Conservation (phyloP, 1,284 basidiomycete species). For the Athelia sp. region DNA sequence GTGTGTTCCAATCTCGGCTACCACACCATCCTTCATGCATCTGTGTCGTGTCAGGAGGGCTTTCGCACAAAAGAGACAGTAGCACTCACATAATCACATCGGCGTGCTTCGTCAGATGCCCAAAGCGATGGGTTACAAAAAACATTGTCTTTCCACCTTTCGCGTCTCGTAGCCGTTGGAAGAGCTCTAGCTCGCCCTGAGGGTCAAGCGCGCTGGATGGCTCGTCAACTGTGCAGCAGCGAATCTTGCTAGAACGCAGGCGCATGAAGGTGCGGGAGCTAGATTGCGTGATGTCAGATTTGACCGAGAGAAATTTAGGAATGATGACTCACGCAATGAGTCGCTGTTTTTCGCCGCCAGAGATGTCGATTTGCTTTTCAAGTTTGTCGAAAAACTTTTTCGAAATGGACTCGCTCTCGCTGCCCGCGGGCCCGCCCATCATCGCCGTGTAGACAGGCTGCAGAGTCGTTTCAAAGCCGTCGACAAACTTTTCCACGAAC, state of each 20-base stretch:
- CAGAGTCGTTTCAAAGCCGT: conserved; percentile 30
- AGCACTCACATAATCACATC: conserved; percentile 35
- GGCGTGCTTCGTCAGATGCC: conserved; percentile 27
- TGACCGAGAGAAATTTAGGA: conserved; percentile 1
- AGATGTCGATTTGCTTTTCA: conserved; percentile 14
- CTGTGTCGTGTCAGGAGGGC: conserved; percentile 12
- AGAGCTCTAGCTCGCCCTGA: conserved; percentile 28
- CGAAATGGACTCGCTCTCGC: too few species aligned
- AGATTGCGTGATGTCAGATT: neutral
- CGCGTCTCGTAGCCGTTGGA: conserved; percentile 22
- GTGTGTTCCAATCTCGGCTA: conserved; percentile 29
- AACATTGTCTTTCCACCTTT: conserved; percentile 29
- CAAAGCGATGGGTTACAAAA: conserved; percentile 35
- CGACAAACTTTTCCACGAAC: conserved; percentile 26
- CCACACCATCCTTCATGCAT: conserved; percentile 29
- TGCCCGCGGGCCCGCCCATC: conserved; percentile 7
- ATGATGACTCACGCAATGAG: conserved; percentile 37
- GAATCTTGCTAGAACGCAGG: conserved; percentile 21
- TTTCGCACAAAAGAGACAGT: neutral
- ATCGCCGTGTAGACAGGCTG: conserved; percentile 23
- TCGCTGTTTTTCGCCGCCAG: conserved; percentile 39
- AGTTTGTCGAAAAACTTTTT: conserved; percentile 12
- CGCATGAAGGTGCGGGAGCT: conserved; percentile 38
- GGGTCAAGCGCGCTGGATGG: conserved; percentile 33
- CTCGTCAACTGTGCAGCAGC: conserved; percentile 36